A percentile compares a stretch with the other conserved stretches of the same genome.
Conservation (phyloP, 306 rosid genomes). For the Vicia sativa region DNA sequence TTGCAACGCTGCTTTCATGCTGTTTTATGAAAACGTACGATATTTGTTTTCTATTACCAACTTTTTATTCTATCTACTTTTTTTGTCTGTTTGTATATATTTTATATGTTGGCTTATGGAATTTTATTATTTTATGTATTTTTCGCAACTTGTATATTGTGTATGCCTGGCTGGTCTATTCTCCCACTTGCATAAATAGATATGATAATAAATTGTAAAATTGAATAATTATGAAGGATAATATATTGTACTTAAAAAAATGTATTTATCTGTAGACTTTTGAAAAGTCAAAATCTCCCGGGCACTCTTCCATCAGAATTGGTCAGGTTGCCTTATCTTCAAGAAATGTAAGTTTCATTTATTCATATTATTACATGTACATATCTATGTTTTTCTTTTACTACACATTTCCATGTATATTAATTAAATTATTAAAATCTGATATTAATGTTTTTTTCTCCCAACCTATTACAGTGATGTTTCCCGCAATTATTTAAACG, state of each 20-base stretch:
- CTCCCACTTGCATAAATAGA: not conserved
- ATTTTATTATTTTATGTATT: not conserved
- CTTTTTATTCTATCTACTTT: not conserved
- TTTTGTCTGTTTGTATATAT: not conserved
- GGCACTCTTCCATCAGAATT: conserved; percentile 56
- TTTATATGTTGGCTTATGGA: not conserved
- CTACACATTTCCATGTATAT: not conserved
- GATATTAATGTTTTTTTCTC: not conserved
- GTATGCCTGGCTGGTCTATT: not conserved
- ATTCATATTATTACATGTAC: not conserved
- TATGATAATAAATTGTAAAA: too few relatives aligned
- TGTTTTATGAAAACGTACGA: not conserved
- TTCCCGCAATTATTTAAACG: conserved; percentile 49
- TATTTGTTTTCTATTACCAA: not conserved
- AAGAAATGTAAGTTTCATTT: conserved; percentile 45
- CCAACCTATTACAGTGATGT: conserved; percentile 46
- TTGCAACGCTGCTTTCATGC: not conserved
- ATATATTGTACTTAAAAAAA: too few relatives aligned
- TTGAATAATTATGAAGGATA: too few relatives aligned
- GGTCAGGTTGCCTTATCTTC: conserved; percentile 43
- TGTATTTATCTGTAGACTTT: conserved; percentile 26
- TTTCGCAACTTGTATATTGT: not conserved
- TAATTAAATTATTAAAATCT: not conserved
- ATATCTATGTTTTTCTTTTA: not conserved
- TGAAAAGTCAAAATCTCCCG: conserved; percentile 41